phyloP scores from a whole-genome alignment of 306 rosid species.

The Argentina anserina region DNA sequence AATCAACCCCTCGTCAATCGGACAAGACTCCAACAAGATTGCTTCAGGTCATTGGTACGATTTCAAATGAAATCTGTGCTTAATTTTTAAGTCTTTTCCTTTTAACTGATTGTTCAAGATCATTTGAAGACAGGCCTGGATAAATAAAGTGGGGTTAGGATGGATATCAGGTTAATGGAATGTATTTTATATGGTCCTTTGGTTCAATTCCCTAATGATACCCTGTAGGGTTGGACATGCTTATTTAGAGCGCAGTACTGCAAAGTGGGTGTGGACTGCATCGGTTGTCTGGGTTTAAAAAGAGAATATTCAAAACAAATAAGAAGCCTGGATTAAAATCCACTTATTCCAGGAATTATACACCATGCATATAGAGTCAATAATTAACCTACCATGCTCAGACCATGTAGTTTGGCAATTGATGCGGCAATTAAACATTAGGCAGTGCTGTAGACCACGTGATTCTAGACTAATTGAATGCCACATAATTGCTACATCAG shows the following conservation, averaged over 20 bases:
- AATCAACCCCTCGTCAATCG: conserved; percentile 57
- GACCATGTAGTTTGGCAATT: not conserved
- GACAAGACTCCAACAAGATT: conserved; percentile 71
- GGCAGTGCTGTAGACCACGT: not conserved
- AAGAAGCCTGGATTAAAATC: not conserved
- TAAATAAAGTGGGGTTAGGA: not conserved
- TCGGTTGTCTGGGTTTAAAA: not conserved
- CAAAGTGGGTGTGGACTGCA: not conserved
- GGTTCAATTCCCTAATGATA: not conserved
- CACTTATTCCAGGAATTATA: not conserved
- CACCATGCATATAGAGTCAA: not conserved
- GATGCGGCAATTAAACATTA: not conserved
- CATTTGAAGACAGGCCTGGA: not conserved
- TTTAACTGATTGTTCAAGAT: not conserved
- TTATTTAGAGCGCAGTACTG: not conserved
- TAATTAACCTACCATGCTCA: not conserved
- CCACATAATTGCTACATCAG: not conserved
- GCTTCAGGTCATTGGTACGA: conserved; percentile 95
- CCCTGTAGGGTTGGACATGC: not conserved
- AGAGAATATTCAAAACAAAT: not conserved
- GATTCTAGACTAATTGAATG: not conserved
- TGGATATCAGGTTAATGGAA: not conserved
- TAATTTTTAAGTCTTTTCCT: not conserved
- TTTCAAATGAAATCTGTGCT: conserved; percentile 12
- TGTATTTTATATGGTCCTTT: not conserved